Evolutionary conservation across 768 basidiomycete genomes (phyloP), one percentile per base, ranked within the genome.

Genomic region (Termitomyces sp.): DNA sequence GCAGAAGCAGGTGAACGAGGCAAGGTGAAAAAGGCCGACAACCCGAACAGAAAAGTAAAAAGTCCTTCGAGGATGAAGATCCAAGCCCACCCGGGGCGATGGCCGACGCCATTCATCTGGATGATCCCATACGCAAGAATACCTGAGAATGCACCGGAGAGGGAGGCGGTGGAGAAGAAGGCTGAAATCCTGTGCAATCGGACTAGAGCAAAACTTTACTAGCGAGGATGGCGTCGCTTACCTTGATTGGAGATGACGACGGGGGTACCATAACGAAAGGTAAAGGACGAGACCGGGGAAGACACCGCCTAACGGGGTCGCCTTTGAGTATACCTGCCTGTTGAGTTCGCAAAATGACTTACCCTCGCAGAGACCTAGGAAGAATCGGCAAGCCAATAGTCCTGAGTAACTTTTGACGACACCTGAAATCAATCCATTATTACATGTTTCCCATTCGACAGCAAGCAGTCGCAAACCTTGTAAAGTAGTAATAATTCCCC

Each of bases 111-210:
- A 52, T 87, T 65, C 80, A 90, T 83, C 35, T 83, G 73, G 54
- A 82, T 76, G 63, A 91, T 86, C 1, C 81, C 85, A 44, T 79
- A 77, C 0, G 87, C 87, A 29, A 91, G 77, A 5, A 90, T 74
- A 34, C 89, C 87, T 1, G 84, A 85, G 65, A 88, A 87, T 0
- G 85, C 84, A 8, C 84, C 85, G 0, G 87, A 82, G 25, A 85
- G 71, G 1, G 29, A 29, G 29, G 29, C 29, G 7, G 29, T 29
- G 7, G 29, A 29, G 29, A 29, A 29, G 29, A 29, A 80, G 19
- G 72, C 69, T 9, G 77, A 73, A 53, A 82, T 69, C 56, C 77
- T 77, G 62, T 19, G 63, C 56, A 74, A 69, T 57, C 74, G 73
- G 49, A 75, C 70, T 59, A 73, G 74, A 1, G 66, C 67, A n/a